Evolutionary conservation across 75 land plant genomes (phyloP), one percentile per base, ranked within the genome.

Genomic region (Gnetum montanum): DNA sequence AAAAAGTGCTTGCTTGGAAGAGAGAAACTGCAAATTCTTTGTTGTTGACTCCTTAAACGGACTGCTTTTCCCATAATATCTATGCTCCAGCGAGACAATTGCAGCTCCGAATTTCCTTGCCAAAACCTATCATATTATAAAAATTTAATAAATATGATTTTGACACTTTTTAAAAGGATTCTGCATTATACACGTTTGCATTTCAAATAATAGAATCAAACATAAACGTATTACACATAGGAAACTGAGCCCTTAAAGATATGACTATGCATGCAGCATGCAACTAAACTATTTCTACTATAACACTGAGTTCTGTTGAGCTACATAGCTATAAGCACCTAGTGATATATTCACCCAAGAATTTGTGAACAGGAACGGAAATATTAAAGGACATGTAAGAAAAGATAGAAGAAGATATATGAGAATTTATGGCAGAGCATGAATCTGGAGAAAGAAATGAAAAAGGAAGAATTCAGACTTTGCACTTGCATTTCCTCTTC

Each of bases 51-150:
- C 64, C 34, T 69, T 46, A 31, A 95, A 89, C 28, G 99, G 99
- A 19, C 81, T 68, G 50, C 99, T 95, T 60, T 86, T 81, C 34
- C 99, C 99, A 77, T 95, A 95, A 51, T 95, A 95, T 8, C 99
- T 77, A 68, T 95, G 99, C 81, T 95, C 99, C 60, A 90, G 88
- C 43, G 82, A 73, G 45, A 95, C 96, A 6, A 95, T 35, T 46
- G 99, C 99, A 46, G 99, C 99, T 62, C 88, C 88, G 59, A 95
- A 95, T 54, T 83, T 80, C 71, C 81, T 86, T 22, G 99, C 91
- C 62, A 95, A 64, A 34, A 95, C 96, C 98, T 93, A 57, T 48
- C 22, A 41, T 41, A 41, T 23, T 28, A 53, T 53, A 19, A 53
- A 57, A 29, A 54, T 13, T 3, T 20, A 27, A 13, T n/a, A 50